Conservation (phyloP, 1,284 basidiomycete species). For the Cryptococcus amylolentus region DNA sequence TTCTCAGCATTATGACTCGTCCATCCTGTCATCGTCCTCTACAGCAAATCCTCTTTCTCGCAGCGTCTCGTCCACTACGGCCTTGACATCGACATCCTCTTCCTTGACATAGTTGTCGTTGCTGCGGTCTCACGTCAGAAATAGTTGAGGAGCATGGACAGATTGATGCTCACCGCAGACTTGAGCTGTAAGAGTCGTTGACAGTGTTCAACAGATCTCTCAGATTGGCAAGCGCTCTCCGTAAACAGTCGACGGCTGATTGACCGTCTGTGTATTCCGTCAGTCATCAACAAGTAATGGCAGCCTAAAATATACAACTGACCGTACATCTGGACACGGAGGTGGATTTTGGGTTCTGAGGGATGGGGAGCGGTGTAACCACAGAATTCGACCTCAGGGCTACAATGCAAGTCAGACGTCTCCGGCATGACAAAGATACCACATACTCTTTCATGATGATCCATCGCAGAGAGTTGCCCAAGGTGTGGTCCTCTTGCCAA, state of each 20-base stretch:
- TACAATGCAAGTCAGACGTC: conserved; percentile 43
- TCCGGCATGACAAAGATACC: neutral
- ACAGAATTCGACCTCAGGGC: conserved; percentile 98
- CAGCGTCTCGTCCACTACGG: conserved; percentile 40
- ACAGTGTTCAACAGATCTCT: conserved; percentile 68
- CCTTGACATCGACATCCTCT: conserved; percentile 45
- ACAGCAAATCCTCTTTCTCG: conserved; percentile 28
- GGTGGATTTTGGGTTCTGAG: conserved; percentile 90
- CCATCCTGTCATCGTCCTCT: conserved; percentile 25
- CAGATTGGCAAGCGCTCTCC: conserved; percentile 68
- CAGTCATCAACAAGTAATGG: neutral
- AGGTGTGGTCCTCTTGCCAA: conserved; percentile 88
- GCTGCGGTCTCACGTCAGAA: conserved; percentile 8
- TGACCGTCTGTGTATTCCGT: conserved; percentile 58
- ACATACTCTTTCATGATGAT: conserved; percentile 98
- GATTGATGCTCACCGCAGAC: conserved; percentile 51
- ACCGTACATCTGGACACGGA: conserved; percentile 99
- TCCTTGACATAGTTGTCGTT: conserved; percentile 43
- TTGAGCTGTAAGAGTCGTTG: conserved; percentile 62
- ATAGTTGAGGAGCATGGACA: neutral
- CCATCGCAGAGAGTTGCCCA: conserved; percentile 92
- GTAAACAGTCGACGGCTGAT: conserved; percentile 72
- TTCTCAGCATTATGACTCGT: conserved; percentile 7
- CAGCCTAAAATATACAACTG: conserved; percentile 44
- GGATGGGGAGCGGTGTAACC: conserved; percentile 97